Conservation (phyloP, 2,329 filamentous ascomycete genomes). For the Pseudofabraea citricarpa region DNA sequence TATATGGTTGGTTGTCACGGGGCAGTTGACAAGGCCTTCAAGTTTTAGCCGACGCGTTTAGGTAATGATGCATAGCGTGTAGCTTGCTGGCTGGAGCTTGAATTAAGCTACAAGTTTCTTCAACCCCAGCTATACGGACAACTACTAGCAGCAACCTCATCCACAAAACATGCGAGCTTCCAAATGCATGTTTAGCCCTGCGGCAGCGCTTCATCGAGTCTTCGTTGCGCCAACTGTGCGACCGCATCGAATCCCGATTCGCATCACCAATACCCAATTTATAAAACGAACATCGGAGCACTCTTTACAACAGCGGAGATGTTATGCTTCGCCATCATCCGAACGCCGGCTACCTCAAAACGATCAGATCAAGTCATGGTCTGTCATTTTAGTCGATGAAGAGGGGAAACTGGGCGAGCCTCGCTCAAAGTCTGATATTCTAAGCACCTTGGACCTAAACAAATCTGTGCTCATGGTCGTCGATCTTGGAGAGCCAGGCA, state of each 20-base stretch:
- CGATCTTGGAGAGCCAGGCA: conserved; percentile 23
- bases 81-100: too few species aligned
- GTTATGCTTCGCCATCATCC: conserved; percentile 9
- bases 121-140: neutral
- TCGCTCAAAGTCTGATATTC: conserved; percentile 28
- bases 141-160: neutral
- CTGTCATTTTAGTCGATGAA: conserved; percentile 38
- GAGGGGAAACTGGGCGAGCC: conserved; percentile 27
- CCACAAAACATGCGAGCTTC: conserved; percentile 17
- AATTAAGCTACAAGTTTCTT: neutral
- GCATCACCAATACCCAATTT: too few species aligned
- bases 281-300: neutral
- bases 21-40: neutral
- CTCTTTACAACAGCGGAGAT: conserved; percentile 5
- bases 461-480: conserved; percentile 48
- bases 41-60: neutral
- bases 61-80: too few species aligned
- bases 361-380: conserved; percentile 39
- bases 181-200: conserved; percentile 35
- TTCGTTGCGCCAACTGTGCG: conserved; percentile 36
- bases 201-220: conserved; percentile 41
- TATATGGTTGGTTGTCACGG: neutral
- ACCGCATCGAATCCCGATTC: conserved; percentile 15
- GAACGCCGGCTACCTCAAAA: conserved; percentile 35
- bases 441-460: conserved; percentile 42